Evolutionary conservation across 352 stramenopile genomes (phyloP), one percentile per base, ranked within the genome.

Genomic region (Globisporangium polare): DNA sequence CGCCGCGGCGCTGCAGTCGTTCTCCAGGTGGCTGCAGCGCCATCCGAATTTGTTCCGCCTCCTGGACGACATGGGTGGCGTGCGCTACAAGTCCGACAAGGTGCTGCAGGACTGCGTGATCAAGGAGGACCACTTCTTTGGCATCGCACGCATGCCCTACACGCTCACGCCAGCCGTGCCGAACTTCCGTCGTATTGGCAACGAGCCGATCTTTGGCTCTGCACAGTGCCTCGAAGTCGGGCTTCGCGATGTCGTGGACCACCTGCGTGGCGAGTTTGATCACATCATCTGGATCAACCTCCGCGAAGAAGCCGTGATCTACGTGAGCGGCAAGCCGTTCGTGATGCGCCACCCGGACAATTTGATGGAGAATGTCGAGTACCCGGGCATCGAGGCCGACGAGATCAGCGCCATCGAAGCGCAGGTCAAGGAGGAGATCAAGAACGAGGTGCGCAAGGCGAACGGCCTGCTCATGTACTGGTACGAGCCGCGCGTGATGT

Each of bases 51-150:
- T 92, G 13, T 95, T 92, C 49, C 84, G 83, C 0, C 53, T 95
- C 22, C 61, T 95, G 12, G 79, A 96, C 54, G 79, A 90, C 54
- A 50, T 94, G 24, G 86, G 82, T 20, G 81, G 83, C 20, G 85
- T 93, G 13, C 82, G 83, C 46, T 95, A 94, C 63, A 83, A 89
- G 35, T 92, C 83, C 0, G 82, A 94, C 58, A 86, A 92, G 31
- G 81, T 96, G 22, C 66, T 96, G 15, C 67, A 88, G 20, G 73
- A 89, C 53, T 88, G 80, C 33, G 87, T 96, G 42, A 72, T 97
- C 50, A 96, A 96, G 53, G 86, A 91, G 62, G 90, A 97, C 47
- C 89, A 97, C 53, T 96, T 97, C 62, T 91, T 89, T 20, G 88
- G 90, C 31, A 77, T 90, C 43, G 77, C 72, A 9, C 71, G 77